Evolutionary conservation across 2,329 filamentous ascomycete species (phyloP).

Genomic region (Colletotrichum camelliae): DNA sequence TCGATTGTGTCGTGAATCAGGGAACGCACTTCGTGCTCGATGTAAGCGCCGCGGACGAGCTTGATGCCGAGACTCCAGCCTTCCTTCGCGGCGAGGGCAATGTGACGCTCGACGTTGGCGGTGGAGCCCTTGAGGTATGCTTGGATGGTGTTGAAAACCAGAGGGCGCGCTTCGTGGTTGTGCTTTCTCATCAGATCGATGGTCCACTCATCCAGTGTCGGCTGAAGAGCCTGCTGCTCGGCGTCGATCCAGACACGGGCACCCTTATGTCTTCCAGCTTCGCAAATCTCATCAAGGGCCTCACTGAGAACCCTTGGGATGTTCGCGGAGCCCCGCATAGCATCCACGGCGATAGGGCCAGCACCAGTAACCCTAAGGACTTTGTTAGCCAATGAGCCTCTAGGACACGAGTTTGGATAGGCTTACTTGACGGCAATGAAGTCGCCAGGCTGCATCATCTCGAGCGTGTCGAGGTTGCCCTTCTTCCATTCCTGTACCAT

Average conservation of each 20-base stretch:
- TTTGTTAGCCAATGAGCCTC: neutral
- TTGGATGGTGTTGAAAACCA: slow-evolving; percentile 84
- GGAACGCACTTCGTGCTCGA: slow-evolving; percentile 71
- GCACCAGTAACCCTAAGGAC: slow-evolving; percentile 75
- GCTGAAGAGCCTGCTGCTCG: slow-evolving; percentile 80
- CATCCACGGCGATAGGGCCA: slow-evolving; percentile 72
- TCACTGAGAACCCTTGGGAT: slow-evolving; percentile 69
- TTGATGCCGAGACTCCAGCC: slow-evolving; percentile 76
- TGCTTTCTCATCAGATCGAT: slow-evolving; percentile 78
- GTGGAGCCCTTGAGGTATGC: slow-evolving; percentile 75
- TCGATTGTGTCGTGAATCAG: slow-evolving; percentile 76
- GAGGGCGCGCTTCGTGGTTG: slow-evolving; percentile 68
- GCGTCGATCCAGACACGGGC: slow-evolving; percentile 84
- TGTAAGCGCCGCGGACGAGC: slow-evolving; percentile 77
- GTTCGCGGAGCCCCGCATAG: slow-evolving; percentile 65
- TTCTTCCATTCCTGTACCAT: slow-evolving; percentile 77
- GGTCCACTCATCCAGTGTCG: slow-evolving; percentile 82
- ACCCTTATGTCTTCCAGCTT: slow-evolving; percentile 70
- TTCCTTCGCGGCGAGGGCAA: slow-evolving; percentile 61
- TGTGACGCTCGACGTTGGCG: slow-evolving; percentile 61
- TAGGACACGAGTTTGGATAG: neutral
- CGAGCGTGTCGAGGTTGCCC: slow-evolving; percentile 77
- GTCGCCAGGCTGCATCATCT: slow-evolving; percentile 69
- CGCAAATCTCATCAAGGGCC: slow-evolving; percentile 78
- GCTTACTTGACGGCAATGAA: slow-evolving; percentile 69